Evolutionary conservation across 2,329 filamentous ascomycete genomes (phyloP).

Genomic region (Gremmenia infestans): DNA sequence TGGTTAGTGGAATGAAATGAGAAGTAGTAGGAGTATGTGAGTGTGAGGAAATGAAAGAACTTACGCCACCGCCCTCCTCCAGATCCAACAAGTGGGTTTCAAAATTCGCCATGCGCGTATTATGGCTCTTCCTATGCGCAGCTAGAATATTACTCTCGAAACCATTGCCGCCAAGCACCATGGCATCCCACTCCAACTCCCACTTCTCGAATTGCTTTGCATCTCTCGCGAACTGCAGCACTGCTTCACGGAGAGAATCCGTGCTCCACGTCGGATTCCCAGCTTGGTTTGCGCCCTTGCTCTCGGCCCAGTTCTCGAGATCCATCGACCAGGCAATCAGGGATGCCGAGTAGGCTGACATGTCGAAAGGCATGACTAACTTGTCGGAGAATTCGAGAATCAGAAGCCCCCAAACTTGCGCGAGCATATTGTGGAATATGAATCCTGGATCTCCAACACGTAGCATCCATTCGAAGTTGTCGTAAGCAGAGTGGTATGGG

Average conservation of each 20-base stretch:
- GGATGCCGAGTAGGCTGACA: conserved; percentile 64
- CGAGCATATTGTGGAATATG: conserved; percentile 71
- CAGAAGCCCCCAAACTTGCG: conserved; percentile 75
- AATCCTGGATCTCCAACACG: conserved; percentile 78
- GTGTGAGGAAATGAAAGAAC: conserved; percentile 34
- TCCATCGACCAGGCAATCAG: conserved; percentile 62
- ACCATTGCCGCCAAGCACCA: conserved; percentile 65
- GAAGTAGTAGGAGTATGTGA: background rate
- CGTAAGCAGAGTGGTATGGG: conserved; percentile 81
- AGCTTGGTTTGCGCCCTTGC: conserved; percentile 49
- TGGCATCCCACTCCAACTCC: conserved; percentile 71
- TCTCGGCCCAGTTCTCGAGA: conserved; percentile 59
- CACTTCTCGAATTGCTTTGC: conserved; percentile 66
- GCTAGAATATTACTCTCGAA: conserved; percentile 70
- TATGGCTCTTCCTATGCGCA: conserved; percentile 66
- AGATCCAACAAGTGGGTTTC: conserved; percentile 80
- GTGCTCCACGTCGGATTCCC: conserved; percentile 34
- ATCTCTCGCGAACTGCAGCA: conserved; percentile 53
- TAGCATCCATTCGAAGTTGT: conserved; percentile 83
- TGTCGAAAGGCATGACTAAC: conserved; percentile 76
- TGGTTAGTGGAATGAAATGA: conserved; percentile 9
- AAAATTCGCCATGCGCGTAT: conserved; percentile 72
- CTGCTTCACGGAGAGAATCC: conserved; percentile 57
- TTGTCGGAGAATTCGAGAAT: conserved; percentile 79
- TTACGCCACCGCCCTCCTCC: conserved; percentile 65